These are phyloP conservation scores for Schizopora paradoxa DNA, from an alignment of 1,284 basidiomycete species.

Conservation along the genomic window DNA sequence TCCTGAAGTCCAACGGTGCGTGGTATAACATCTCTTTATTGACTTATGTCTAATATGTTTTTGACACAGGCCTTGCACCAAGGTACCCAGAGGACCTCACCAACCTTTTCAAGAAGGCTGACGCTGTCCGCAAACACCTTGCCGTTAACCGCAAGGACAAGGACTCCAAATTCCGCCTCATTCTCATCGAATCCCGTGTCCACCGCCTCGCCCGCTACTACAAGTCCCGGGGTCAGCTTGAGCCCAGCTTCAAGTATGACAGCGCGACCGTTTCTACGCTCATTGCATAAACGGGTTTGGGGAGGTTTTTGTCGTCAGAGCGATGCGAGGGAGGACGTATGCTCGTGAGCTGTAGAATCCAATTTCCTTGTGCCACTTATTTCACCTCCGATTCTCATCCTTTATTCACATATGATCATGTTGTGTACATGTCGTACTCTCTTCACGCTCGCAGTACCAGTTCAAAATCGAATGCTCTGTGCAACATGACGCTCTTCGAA, in stretches of 20 bases:
- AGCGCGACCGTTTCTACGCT: slow-evolving; percentile 86
- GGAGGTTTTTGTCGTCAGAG: too few species aligned
- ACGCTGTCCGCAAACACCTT: slow-evolving; percentile 97
- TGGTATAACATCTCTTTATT: slow-evolving; percentile 27
- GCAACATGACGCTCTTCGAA: too few species aligned
- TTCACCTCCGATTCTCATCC: too few species aligned
- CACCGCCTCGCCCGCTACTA: slow-evolving; percentile 95
- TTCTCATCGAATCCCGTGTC: slow-evolving; percentile 98
- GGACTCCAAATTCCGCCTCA: slow-evolving; percentile 97
- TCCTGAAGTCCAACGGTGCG: slow-evolving; percentile 92
- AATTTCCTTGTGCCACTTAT: too few species aligned
- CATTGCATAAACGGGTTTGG: slow-evolving; percentile 63
- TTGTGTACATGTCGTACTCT: too few species aligned
- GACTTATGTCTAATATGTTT: slow-evolving; percentile 27
- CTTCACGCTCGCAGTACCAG: too few species aligned
- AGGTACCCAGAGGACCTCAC: slow-evolving; percentile 99
- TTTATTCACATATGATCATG: too few species aligned
- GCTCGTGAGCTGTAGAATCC: too few species aligned
- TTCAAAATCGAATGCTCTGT: too few species aligned
- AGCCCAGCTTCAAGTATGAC: slow-evolving; percentile 98
- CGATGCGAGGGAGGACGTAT: too few species aligned
- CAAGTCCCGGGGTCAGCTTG: slow-evolving; percentile 96
- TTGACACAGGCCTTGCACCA: slow-evolving; percentile 87
- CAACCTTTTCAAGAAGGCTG: slow-evolving; percentile 99
- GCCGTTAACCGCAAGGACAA: slow-evolving; percentile 98